Evolutionary conservation across 805 yeast species (phyloP).

Genomic region (Tetrapisispora fleetii): DNA sequence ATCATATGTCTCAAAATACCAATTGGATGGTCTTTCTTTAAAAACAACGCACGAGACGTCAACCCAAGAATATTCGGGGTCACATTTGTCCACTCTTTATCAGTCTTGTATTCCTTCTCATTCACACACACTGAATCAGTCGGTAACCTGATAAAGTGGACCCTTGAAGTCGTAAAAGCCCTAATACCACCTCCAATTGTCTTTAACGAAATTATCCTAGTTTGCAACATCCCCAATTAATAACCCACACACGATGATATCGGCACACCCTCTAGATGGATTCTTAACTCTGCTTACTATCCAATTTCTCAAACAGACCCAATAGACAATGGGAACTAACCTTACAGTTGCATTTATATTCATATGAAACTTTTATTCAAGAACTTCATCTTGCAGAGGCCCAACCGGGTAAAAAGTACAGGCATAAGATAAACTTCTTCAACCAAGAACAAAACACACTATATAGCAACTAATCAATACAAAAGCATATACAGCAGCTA

Average conservation of each 20-base stretch:
- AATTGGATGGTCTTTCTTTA: constrained; percentile 71
- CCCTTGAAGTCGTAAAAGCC: neutral
- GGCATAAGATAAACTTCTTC: too few species aligned
- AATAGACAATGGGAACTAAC: neutral
- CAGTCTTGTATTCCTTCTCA: constrained; percentile 46
- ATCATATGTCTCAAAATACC: constrained; percentile 73
- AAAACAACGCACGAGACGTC: constrained; percentile 66
- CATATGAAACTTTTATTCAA: too few species aligned
- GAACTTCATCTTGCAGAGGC: too few species aligned
- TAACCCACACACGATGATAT: too few species aligned
- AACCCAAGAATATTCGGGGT: constrained; percentile 62
- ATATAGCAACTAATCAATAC: too few species aligned
- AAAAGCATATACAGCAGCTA: too few species aligned
- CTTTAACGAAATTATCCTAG: neutral
- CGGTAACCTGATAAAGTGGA: neutral
- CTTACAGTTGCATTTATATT: too few species aligned
- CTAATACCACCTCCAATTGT: neutral
- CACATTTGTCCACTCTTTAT: constrained; percentile 71
- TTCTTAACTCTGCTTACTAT: too few species aligned
- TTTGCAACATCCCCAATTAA: neutral
- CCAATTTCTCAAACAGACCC: too few species aligned
- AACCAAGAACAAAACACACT: too few species aligned
- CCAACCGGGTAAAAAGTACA: neutral
- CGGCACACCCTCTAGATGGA: too few species aligned
- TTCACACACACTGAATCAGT: constrained; percentile 23